Evolutionary conservation across 257 asterid genomes (phyloP).

Genomic region (Mentha longifolia): DNA sequence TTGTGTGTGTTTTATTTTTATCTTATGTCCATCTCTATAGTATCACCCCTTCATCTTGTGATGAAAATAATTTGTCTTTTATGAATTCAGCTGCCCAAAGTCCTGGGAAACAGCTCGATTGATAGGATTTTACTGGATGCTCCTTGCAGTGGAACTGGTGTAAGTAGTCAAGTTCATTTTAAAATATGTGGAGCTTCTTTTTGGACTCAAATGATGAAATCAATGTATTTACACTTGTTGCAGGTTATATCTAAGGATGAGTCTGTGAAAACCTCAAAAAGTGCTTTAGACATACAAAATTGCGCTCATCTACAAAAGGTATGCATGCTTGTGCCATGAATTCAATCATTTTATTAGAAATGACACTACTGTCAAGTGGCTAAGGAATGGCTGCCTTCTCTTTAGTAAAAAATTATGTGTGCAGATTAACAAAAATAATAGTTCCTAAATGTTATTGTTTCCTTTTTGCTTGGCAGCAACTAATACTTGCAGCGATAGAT

Average conservation of each 20-base stretch:
- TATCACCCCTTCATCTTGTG: neutral
- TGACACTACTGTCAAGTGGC: constrained; percentile 12
- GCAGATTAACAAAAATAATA: neutral
- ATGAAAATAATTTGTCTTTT: constrained; percentile 19
- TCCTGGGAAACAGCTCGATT: constrained; percentile 72
- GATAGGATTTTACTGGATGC: constrained; percentile 97
- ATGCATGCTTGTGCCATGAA: neutral
- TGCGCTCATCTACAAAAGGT: constrained; percentile 88
- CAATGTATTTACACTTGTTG: constrained; percentile 28
- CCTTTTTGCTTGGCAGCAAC: constrained; percentile 62
- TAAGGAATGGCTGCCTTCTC: neutral
- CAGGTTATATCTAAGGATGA: constrained; percentile 96
- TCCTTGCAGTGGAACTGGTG: constrained; percentile 99
- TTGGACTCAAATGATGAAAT: neutral
- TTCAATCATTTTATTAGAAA: too few relatives aligned
- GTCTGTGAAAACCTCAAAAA: constrained; percentile 90
- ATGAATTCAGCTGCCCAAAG: constrained; percentile 73
- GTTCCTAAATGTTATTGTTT: constrained; percentile 6
- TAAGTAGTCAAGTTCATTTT: constrained; percentile 41
- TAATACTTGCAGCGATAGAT: constrained; percentile 95
- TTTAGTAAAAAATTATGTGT: neutral
- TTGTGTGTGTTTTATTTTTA: neutral
- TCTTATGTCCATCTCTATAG: neutral
- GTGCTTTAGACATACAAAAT: constrained; percentile 75
- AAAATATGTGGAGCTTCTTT: constrained; percentile 20